Evolutionary conservation across 2,329 filamentous ascomycete species (phyloP).

Genomic region (Nemania sp.): DNA sequence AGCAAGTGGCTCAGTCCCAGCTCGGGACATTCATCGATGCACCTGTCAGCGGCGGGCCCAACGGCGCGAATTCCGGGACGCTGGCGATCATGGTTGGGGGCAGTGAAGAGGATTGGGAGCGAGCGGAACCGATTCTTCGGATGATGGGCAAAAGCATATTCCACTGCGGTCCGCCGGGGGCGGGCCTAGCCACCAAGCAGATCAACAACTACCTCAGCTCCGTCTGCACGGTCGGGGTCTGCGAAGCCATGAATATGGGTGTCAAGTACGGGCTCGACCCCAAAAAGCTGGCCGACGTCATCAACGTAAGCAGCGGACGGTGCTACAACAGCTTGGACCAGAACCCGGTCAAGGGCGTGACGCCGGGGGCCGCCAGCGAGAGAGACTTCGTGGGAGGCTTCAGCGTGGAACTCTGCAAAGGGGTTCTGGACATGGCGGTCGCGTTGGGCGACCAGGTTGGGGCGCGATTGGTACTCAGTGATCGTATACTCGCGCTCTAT

Average conservation of each 20-base stretch:
- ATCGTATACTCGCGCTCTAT: constrained; percentile 18
- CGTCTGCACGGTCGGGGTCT: constrained; percentile 19
- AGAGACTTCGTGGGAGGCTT: constrained; percentile 21
- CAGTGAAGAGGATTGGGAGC: constrained; percentile 17
- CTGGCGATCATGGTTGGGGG: constrained; percentile 22
- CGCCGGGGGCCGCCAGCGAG: constrained; percentile 13
- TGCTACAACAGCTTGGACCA: constrained; percentile 23
- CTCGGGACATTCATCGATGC: constrained; percentile 22
- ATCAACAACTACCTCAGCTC: constrained; percentile 26
- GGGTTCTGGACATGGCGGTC: constrained; percentile 22
- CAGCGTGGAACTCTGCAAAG: constrained; percentile 23
- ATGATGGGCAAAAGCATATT: constrained; percentile 23
- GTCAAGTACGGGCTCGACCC: constrained; percentile 22
- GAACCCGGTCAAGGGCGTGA: constrained; percentile 22
- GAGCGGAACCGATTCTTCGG: constrained; percentile 12
- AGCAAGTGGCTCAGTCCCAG: constrained; percentile 8
- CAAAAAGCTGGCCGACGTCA: constrained; percentile 19
- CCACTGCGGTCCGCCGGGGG: constrained; percentile 15
- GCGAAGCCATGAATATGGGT: constrained; percentile 25
- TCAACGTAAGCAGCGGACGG: constrained; percentile 21
- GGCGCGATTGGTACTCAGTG: constrained; percentile 6
- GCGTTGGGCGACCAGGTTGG: constrained; percentile 17
- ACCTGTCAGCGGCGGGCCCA: constrained; percentile 21
- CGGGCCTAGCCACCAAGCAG: constrained; percentile 21
- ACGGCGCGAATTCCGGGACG: constrained; percentile 17